Base-by-base conservation (phyloP, 345 rosid species). In the Eucalyptus curtisii region DNA sequence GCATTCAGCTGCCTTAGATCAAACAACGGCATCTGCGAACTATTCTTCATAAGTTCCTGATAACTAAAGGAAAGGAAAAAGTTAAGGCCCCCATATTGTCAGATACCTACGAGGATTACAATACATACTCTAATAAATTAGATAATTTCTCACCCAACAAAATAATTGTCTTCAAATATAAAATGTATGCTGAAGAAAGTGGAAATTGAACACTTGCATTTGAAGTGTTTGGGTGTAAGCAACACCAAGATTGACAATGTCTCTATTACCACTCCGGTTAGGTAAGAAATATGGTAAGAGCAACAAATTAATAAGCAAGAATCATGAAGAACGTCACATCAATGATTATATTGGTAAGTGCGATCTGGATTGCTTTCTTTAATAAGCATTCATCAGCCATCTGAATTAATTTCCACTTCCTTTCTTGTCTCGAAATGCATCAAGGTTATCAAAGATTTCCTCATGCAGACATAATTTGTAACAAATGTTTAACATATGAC, bases 1-100 rank as follows among this genome's bases (percentile, higher is more conserved):
- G 95, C 94, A 53, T 97, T 97, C 90, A 97, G 93, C 95, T 95
- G 95, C 90, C 95, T 95, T 71, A 97, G 92, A 92, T 97, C 98
- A 92, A 96, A 96, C 90, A 97, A 40, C 6, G 99, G 94, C 93
- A 94, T 88, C 81, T 93, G 92, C n/a, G 98, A 95, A 88, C 99
- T 96, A 91, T 94, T 93, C 91, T 87, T 96, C 99, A 96, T 95
- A 68, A 95, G 91, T 87, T 92, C 92, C 91, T 97, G 99, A 91
- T 96, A 97, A 76, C 98, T 97, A 91, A 90, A 93, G 91, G 50
- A 76, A 80, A 55, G 82, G 87, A 37, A 80, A 86, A 47, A 47
- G 19, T 40, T 44, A 61, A 55, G 49, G 64, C 42, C 57, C 86
- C 17, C 27, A 45, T 27, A 79, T 33, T 17, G 40, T 57, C 22